phyloP scores from a whole-genome alignment of 306 rosid genomes.

The Vigna angularis region DNA sequence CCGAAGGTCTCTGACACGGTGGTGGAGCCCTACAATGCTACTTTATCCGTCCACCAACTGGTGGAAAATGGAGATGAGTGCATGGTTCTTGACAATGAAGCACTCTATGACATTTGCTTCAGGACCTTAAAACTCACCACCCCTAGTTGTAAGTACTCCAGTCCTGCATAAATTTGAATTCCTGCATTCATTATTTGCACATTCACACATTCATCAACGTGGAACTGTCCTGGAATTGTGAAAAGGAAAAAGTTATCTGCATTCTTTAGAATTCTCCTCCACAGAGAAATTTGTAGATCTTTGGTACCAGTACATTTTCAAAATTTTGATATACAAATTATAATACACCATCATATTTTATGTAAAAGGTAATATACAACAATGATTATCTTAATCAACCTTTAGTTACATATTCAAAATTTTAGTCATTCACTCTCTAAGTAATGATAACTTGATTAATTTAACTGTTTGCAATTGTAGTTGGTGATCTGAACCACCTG shows the following conservation, averaged over 20 bases:
- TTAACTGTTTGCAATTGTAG: constrained; percentile 46
- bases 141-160: constrained; percentile 50
- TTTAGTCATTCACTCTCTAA: neutral
- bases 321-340: no score
- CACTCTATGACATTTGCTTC: constrained; percentile 56
- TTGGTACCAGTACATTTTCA: neutral
- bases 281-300: neutral
- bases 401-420: no score
- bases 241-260: neutral
- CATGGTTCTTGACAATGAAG: constrained; percentile 87
- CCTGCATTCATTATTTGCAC: neutral
- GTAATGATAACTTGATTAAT: neutral
- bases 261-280: neutral
- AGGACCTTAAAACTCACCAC: constrained; percentile 51
- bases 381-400: no score
- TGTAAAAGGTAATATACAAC: no score
- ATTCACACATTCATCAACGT: neutral
- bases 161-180: neutral
- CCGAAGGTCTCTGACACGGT: constrained; percentile 89
- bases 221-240: neutral
- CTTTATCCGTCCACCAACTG: constrained; percentile 54
- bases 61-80: constrained; percentile 62
- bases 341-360: no score
- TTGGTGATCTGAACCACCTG: constrained; percentile 93
- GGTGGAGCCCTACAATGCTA: constrained; percentile 57